phyloP scores from a whole-genome alignment of 805 yeast species.

The Zygoascus tannicola region DNA sequence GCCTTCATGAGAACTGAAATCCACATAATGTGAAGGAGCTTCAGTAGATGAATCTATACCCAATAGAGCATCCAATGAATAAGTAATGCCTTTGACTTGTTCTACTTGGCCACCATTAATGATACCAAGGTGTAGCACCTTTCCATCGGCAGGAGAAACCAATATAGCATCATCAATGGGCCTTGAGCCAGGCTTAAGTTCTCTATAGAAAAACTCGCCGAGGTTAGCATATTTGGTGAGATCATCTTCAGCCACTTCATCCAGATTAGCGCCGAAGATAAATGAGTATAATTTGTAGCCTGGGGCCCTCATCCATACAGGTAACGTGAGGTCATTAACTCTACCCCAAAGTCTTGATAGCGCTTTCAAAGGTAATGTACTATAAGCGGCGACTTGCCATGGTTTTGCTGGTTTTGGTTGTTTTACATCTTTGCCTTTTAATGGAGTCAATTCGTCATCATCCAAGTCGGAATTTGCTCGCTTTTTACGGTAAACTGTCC shows the following conservation, averaged over 20 bases:
- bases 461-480: slow-evolving; percentile 2
- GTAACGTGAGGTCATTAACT: slow-evolving; percentile 72
- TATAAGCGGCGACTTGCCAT: slow-evolving; percentile 85
- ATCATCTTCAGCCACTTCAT: slow-evolving; percentile 81
- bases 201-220: slow-evolving; percentile 85
- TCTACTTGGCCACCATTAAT: slow-evolving; percentile 71
- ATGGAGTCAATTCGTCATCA: slow-evolving; percentile 8
- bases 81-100: slow-evolving; percentile 94
- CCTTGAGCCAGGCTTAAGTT: slow-evolving; percentile 65
- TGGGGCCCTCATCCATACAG: slow-evolving; percentile 79
- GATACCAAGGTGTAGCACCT: slow-evolving; percentile 73
- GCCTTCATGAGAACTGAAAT: slow-evolving; percentile 27
- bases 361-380: slow-evolving; percentile 83
- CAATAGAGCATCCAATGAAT: slow-evolving; percentile 76
- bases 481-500: slow-evolving; percentile 12
- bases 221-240: slow-evolving; percentile 66
- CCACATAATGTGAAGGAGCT: slow-evolving; percentile 26
- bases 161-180: slow-evolving; percentile 61
- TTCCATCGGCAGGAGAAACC: slow-evolving; percentile 92
- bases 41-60: slow-evolving; percentile 35
- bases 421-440: not conserved
- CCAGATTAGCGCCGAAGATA: slow-evolving; percentile 78
- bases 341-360: slow-evolving; percentile 93
- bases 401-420: slow-evolving; percentile 48
- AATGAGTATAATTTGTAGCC: slow-evolving; percentile 70